Conservation (phyloP, 192 early-diverging fungal species). For the Coemansia asiatica region DNA sequence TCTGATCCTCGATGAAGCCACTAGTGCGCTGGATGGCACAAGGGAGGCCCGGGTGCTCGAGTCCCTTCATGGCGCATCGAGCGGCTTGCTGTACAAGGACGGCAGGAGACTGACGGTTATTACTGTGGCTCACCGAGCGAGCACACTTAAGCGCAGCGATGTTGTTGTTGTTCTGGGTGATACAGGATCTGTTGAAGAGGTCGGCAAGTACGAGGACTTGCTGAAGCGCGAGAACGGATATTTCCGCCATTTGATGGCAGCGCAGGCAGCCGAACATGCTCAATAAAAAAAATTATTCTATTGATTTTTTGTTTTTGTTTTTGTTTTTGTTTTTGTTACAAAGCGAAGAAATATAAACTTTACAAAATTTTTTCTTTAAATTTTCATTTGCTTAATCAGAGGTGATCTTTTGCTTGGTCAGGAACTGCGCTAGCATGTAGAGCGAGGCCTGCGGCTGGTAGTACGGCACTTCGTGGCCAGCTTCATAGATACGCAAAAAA, state of each 20-base stretch:
- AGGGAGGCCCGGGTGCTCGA: slow-evolving; percentile 66
- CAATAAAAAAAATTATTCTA: too few species aligned
- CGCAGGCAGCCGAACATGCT: slow-evolving; percentile 43
- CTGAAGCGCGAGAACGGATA: slow-evolving; percentile 59
- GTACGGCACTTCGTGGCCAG: slow-evolving; percentile 88
- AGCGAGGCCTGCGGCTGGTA: slow-evolving; percentile 82
- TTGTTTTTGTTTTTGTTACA: too few species aligned
- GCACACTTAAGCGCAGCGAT: slow-evolving; percentile 78
- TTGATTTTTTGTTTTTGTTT: too few species aligned
- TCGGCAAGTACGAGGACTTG: slow-evolving; percentile 67
- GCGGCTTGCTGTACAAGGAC: neutral
- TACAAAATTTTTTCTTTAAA: too few species aligned
- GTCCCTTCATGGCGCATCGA: slow-evolving; percentile 56
- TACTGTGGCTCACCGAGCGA: slow-evolving; percentile 72
- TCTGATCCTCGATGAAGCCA: slow-evolving; percentile 77
- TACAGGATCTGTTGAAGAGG: slow-evolving; percentile 64
- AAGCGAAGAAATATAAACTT: too few species aligned
- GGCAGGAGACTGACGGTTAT: slow-evolving; percentile 65
- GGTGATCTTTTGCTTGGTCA: slow-evolving; percentile 28
- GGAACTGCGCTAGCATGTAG: slow-evolving; percentile 86
- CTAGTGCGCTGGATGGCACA: slow-evolving; percentile 73
- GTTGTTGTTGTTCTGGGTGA: slow-evolving; percentile 64
- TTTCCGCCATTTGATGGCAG: slow-evolving; percentile 49
- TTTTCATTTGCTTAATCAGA: neutral
- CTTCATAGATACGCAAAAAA: slow-evolving; percentile 81